Evolutionary conservation across 768 basidiomycete species (phyloP).

Genomic region (Sistotremastrum niveocremeum): DNA sequence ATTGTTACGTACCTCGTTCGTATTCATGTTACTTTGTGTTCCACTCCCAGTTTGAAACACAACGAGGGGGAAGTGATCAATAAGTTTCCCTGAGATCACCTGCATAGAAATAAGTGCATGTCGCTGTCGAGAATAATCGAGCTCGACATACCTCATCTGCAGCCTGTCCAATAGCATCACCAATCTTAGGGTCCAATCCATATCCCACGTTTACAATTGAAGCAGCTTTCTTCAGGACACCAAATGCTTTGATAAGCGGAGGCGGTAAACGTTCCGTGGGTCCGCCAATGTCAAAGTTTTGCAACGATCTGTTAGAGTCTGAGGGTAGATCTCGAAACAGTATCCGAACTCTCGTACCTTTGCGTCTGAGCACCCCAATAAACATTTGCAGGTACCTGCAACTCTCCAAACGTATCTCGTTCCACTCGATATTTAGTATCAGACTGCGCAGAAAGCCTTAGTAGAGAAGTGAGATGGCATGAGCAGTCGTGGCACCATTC

Average conservation of each 20-base stretch:
- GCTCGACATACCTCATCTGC: conserved; percentile 68
- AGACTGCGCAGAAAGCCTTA: conserved; percentile 15
- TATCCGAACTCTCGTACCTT: conserved; percentile 33
- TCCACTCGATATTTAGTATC: conserved; percentile 59
- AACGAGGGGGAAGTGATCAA: conserved; percentile 94
- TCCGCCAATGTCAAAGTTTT: conserved; percentile 98
- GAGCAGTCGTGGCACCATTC: too few relatives aligned
- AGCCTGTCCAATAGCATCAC: conserved; percentile 79
- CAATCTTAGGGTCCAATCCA: conserved; percentile 81
- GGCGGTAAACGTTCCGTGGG: conserved; percentile 84
- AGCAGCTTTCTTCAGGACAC: conserved; percentile 94
- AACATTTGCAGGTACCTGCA: conserved; percentile 73
- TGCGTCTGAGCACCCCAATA: conserved; percentile 99
- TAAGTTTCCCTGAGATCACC: conserved; percentile 93
- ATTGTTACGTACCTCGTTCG: conserved; percentile 63
- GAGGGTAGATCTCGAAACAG: neutral
- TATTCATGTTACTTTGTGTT: conserved; percentile 99
- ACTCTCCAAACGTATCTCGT: conserved; percentile 90
- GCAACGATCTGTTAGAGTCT: conserved; percentile 49
- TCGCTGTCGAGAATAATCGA: neutral
- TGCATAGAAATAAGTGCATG: conserved; percentile 16
- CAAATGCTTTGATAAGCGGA: conserved; percentile 96
- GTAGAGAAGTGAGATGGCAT: too few relatives aligned
- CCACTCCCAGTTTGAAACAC: conserved; percentile 99
- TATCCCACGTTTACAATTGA: conserved; percentile 80